Evolutionary conservation across 106 monocot species (phyloP), one percentile per base, ranked within the genome.

Genomic region (Phalaenopsis aphrodite): DNA sequence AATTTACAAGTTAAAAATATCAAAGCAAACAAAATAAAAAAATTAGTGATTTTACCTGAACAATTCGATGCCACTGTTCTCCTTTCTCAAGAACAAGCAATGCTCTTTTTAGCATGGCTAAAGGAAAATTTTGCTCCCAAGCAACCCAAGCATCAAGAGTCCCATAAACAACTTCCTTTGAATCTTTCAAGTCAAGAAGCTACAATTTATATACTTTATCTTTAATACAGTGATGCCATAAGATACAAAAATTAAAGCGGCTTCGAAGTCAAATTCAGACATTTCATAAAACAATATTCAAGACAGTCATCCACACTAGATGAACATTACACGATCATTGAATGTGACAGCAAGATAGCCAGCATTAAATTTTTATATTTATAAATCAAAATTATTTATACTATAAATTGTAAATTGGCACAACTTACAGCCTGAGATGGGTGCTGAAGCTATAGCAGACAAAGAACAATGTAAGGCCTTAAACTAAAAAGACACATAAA

Each of bases 111-210:
- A 99, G 65, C 18, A 86, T 56, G 30, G 77, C 84, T 42, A 95
- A 79, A 58, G 99, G 99, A 79, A 99, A 95, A n/a, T 67, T 84
- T 48, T 52, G 92, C 84, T 99, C 95, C 90, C 89, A 95, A 39
- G 99, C 94, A 82, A 95, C 93, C 95, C 94, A 99, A 80, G 93
- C 92, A 93, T 99, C 99, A 79, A 99, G 91, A 58, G 89, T 89
- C 75, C 89, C 87, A 87, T 95, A 99, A 85, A 99, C 90, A 80
- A 72, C 83, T 86, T 99, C 91, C 89, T 89, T 99, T 2, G 99
- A 99, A 85, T 99, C 85, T 78, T 90, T 87, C 64, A 95, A 85
- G 71, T 86, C 89, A 64, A 84, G 57, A 46, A 99, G 90, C 99
- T 99, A 88, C 84, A 81, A 86, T 48, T 80, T 42, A 38, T 43